These are phyloP conservation scores for Cyberlindnera saturnus DNA, from an alignment of 805 yeast species.

Conservation along the genomic window DNA sequence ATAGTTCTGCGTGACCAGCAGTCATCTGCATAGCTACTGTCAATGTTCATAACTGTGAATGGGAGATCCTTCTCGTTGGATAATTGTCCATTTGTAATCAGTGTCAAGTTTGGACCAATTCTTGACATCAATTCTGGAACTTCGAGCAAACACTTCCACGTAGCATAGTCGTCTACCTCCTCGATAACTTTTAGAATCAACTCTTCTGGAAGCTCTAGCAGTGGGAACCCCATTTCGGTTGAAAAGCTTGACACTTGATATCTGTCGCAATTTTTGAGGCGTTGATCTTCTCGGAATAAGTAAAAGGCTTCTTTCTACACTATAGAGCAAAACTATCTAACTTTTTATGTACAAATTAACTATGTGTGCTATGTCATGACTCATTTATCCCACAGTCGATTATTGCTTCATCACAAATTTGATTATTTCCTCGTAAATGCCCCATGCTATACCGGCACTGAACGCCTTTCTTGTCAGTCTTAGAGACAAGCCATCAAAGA, in stretches of 20 bases:
- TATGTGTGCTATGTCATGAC: background rate
- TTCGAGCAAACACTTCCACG: background rate
- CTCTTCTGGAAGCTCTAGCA: constrained; percentile 1
- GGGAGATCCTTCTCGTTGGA: background rate
- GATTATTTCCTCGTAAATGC: constrained; percentile 87
- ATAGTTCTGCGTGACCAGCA: background rate
- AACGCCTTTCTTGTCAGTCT: constrained; percentile 80
- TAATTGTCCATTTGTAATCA: background rate
- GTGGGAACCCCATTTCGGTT: background rate
- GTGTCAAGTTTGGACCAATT: background rate
- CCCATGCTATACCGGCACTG: constrained; percentile 96
- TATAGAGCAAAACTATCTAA: too few species aligned
- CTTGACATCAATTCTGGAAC: background rate
- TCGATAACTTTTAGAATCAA: background rate
- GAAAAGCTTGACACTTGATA: background rate
- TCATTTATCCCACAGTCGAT: background rate
- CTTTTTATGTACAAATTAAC: too few species aligned
- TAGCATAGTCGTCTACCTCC: background rate
- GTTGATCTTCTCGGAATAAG: too few species aligned
- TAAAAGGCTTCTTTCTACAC: too few species aligned
- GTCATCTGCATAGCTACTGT: too few species aligned
- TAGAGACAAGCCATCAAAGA: constrained; percentile 81
- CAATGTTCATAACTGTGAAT: background rate
- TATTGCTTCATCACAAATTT: constrained; percentile 18
- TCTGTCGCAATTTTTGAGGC: too few species aligned